Evolutionary conservation across 768 basidiomycete species (phyloP).

Genomic region (Obba rivulosa): DNA sequence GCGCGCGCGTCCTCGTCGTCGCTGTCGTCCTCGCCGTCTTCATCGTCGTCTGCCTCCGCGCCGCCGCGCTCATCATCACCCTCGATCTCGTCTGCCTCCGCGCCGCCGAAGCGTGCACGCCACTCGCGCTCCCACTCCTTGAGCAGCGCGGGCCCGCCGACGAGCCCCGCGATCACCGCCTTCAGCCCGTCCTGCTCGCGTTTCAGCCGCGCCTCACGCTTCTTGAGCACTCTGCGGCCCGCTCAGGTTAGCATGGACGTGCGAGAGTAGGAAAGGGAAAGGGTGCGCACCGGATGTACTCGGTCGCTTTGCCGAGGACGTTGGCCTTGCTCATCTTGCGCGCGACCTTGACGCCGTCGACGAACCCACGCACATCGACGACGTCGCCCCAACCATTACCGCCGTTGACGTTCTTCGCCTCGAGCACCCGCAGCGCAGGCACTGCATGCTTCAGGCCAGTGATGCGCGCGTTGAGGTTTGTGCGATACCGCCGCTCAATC

Average conservation of each 20-base stretch:
- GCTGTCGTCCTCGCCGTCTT: slow-evolving; percentile 46
- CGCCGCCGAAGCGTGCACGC: slow-evolving; percentile 68
- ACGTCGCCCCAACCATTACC: slow-evolving; percentile 35
- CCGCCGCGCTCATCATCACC: slow-evolving; percentile 29
- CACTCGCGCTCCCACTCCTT: slow-evolving; percentile 76
- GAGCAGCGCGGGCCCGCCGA: slow-evolving; percentile 67
- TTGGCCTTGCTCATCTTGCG: slow-evolving; percentile 90
- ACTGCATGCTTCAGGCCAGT: slow-evolving; percentile 76
- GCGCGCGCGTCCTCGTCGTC: slow-evolving; percentile 37
- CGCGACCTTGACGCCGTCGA: slow-evolving; percentile 90
- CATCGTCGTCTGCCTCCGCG: slow-evolving; percentile 40
- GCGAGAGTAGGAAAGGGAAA: slow-evolving; percentile 1
- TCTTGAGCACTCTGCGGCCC: slow-evolving; percentile 65
- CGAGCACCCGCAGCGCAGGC: slow-evolving; percentile 76
- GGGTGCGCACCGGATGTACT: slow-evolving; percentile 64
- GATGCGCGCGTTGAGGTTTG: slow-evolving; percentile 84
- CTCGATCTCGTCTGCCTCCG: slow-evolving; percentile 58
- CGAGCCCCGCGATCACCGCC: slow-evolving; percentile 61
- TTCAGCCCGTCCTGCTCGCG: slow-evolving; percentile 75
- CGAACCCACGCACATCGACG: slow-evolving; percentile 80
- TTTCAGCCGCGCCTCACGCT: slow-evolving; percentile 63
- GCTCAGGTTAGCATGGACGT: slow-evolving; percentile 1
- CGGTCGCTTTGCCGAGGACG: slow-evolving; percentile 84
- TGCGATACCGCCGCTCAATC: slow-evolving; percentile 84
- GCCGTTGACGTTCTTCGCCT: slow-evolving; percentile 41